Conservation (phyloP, 169 alveolate species). For the Plasmodium knowlesi region DNA sequence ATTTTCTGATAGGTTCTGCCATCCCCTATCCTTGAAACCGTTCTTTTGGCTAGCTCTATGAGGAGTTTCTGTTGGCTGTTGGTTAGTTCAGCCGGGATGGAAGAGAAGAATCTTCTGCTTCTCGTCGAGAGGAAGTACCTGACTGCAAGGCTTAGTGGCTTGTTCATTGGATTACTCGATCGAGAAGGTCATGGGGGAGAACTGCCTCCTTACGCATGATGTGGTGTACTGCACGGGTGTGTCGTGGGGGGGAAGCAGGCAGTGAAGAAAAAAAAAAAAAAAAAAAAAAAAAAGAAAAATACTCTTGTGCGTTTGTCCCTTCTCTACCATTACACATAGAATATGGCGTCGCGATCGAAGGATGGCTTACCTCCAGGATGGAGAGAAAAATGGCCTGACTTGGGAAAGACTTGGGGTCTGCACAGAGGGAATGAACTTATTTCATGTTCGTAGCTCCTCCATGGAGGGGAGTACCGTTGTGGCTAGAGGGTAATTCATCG, state of each 20-base stretch:
- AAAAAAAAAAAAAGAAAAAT: background rate
- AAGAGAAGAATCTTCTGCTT: background rate
- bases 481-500: background rate
- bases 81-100: background rate
- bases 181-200: background rate
- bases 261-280: background rate
- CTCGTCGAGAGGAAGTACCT: background rate
- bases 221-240: background rate
- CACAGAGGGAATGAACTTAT: background rate
- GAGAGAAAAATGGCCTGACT: background rate
- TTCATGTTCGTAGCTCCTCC: background rate
- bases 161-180: background rate
- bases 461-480: background rate
- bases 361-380: background rate
- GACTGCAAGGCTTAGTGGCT: background rate
- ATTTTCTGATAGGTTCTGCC: conserved; percentile 3
- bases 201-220: background rate
- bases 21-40: background rate
- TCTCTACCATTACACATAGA: background rate
- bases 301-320: background rate
- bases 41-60: conserved; percentile 11
- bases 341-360: background rate
- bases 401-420: background rate
- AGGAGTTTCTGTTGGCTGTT: conserved; percentile 3
- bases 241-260: background rate